phyloP scores from a whole-genome alignment of 208 protist species.

The Trypanosomatidae sp. region DNA sequence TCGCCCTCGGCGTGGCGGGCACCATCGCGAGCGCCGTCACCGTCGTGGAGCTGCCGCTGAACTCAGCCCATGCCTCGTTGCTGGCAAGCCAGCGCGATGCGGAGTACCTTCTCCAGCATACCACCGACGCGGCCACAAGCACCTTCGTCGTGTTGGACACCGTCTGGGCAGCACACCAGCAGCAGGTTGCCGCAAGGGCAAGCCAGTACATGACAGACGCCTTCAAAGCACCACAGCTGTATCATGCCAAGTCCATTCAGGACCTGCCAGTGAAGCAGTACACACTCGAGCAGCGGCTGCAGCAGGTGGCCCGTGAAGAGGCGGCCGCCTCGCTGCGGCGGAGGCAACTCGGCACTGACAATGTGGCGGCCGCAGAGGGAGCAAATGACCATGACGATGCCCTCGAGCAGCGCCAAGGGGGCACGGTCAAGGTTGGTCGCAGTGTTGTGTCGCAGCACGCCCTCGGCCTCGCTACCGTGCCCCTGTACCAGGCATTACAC shows the following conservation, averaged over 20 bases:
- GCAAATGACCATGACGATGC: background rate
- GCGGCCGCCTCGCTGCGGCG: conserved; percentile 14
- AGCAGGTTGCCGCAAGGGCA: conserved; percentile 53
- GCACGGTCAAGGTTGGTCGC: conserved; percentile 1
- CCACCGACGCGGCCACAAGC: conserved; percentile 34
- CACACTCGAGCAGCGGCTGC: conserved; percentile 77
- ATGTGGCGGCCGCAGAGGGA: conserved; percentile 6
- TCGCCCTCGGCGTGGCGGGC: conserved; percentile 15
- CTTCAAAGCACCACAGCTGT: conserved; percentile 42
- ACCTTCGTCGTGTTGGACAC: conserved; percentile 45
- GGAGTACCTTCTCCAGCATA: conserved; percentile 19
- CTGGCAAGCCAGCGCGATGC: conserved; percentile 13
- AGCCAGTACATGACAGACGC: conserved; percentile 49
- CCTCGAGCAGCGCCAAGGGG: background rate
- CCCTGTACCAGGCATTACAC: conserved; percentile 86
- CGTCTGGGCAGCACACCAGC: conserved; percentile 43
- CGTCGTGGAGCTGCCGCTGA: conserved; percentile 31
- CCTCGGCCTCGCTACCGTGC: conserved; percentile 78
- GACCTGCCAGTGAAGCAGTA: conserved; percentile 66
- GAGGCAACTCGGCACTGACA: conserved; percentile 13
- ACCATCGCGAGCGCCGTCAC: conserved; percentile 13
- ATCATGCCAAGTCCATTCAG: conserved; percentile 68
- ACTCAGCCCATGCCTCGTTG: background rate
- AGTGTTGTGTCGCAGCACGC: conserved; percentile 37
- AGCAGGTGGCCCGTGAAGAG: conserved; percentile 36